Percentiles rank a stretch among this genome's conserved stretches.
These are phyloP conservation scores for Setaria viridis DNA, from an alignment of 202 grass and related monocot species.

Conservation along the genomic window DNA sequence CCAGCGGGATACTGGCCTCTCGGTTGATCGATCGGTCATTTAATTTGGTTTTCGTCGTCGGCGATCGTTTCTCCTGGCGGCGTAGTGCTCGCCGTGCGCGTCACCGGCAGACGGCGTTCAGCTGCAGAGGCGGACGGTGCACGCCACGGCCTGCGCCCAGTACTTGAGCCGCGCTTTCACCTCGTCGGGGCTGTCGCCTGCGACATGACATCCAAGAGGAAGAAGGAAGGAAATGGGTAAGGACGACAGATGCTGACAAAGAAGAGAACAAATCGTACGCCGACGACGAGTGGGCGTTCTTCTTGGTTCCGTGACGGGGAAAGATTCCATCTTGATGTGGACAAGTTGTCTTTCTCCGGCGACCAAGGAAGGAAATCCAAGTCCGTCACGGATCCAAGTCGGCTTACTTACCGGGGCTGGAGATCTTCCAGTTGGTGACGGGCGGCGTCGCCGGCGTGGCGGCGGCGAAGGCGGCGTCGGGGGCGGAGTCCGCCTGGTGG, in stretches of 20 bases:
- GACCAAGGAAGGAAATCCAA: background rate
- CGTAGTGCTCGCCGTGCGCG: background rate
- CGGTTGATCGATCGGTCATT: background rate
- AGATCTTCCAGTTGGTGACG: slow-evolving; percentile 82
- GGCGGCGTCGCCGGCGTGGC: background rate
- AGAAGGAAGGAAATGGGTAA: background rate
- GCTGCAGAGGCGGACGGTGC: slow-evolving; percentile 63
- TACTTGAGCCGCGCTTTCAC: slow-evolving; percentile 67
- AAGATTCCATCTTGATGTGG: background rate
- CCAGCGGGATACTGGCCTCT: background rate
- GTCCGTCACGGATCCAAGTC: background rate
- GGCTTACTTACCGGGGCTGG: slow-evolving; percentile 59
- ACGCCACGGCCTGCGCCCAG: slow-evolving; percentile 67
- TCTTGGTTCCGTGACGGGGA: background rate
- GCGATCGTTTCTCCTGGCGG: background rate
- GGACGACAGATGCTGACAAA: background rate
- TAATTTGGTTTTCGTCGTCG: background rate
- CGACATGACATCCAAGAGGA: background rate
- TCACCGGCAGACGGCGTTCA: background rate
- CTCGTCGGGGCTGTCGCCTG: slow-evolving; percentile 62
- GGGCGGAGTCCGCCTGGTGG: background rate
- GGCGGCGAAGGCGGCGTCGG: background rate
- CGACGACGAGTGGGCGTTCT: too few relatives aligned
- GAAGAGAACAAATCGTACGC: background rate
- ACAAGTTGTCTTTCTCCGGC: background rate